Evolutionary conservation across 306 rosid species (phyloP).

Genomic region (Betula pendula): DNA sequence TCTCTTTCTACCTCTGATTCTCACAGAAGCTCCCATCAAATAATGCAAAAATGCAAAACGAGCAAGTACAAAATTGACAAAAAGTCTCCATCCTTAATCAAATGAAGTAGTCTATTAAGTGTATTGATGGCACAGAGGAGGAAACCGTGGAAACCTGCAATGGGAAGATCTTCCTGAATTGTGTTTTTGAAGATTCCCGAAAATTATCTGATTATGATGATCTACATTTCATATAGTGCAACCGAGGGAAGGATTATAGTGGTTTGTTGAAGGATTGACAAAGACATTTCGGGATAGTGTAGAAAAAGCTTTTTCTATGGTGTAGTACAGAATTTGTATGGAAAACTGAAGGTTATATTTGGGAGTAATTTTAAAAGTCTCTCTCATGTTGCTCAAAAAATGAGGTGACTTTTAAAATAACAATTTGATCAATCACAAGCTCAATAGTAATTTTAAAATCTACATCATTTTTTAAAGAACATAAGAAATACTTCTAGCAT

Average conservation of each 20-base stretch:
- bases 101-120: slow-evolving; percentile 22
- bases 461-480: too few species aligned
- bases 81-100: slow-evolving; percentile 14
- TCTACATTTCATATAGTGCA: slow-evolving; percentile 62
- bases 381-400: too few species aligned
- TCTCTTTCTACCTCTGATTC: slow-evolving; percentile 20
- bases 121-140: slow-evolving; percentile 27
- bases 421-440: too few species aligned
- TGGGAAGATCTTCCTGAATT: slow-evolving; percentile 53
- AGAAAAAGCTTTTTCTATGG: too few species aligned
- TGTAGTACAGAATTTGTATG: too few species aligned
- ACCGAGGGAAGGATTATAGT: slow-evolving; percentile 56
- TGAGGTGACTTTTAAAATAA: too few species aligned
- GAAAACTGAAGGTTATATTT: too few species aligned
- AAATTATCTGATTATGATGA: slow-evolving; percentile 44
- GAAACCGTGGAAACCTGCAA: slow-evolving; percentile 48
- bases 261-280: slow-evolving; percentile 53
- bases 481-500: too few species aligned
- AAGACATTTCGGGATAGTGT: too few species aligned
- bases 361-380: too few species aligned
- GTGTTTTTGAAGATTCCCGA: slow-evolving; percentile 29
- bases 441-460: too few species aligned
- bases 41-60: slow-evolving; percentile 16
- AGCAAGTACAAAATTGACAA: slow-evolving; percentile 12
- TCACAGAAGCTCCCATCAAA: slow-evolving; percentile 8